Base-by-base conservation (phyloP, 805 yeast species). In the Ogataea glucozyma region DNA sequence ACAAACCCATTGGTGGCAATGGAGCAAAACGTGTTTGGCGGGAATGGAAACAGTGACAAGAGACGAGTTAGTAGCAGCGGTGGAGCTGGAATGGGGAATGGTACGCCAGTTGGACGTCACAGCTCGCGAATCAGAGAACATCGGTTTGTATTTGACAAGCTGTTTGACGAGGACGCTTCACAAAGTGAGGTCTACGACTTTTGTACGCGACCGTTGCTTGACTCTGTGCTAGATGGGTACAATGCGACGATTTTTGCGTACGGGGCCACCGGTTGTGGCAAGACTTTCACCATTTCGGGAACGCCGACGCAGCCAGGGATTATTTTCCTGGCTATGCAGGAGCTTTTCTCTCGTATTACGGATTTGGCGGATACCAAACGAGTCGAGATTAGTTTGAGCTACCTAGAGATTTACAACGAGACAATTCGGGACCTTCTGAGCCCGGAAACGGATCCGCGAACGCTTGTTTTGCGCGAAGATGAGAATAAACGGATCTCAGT, bases 191-290 rank as follows among this genome's bases (percentile, higher is more conserved):
- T 90, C 0, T 90, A 78, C 57, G 58, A 67, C 19, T 62, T 64
- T 22, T 87, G 96, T 1, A 79, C 95, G 0, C 69, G 72, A 38
- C 91, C 95, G 0, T 67, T 88, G 36, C 68, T 90, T 6, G 88
- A 82, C 47, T 75, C 83, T 29, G 81, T 88, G 0, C 61, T 90
- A 31, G 93, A 86, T 48, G 98, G 97, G 0, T 87, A 70, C 64
- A 89, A 91, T 61, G 83, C 96, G 5, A 88, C 97, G 0, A 88
- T 90, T 0, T 90, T 90, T 69, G 97, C 98, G 0, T 90, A 90
- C 61, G 98, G 98, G 1, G 95, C 98, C 21, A 90, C 98, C 0
- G 98, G 98, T 0, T 90, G 97, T 63, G 98, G 98, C n/a, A 90
- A 90, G 60, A 90, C 97, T 0, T 88, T 85, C 60, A 90, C 98